These are phyloP conservation scores for Trichoderma sp. DNA, from an alignment of 2,329 filamentous ascomycete species.

Conservation along the genomic window DNA sequence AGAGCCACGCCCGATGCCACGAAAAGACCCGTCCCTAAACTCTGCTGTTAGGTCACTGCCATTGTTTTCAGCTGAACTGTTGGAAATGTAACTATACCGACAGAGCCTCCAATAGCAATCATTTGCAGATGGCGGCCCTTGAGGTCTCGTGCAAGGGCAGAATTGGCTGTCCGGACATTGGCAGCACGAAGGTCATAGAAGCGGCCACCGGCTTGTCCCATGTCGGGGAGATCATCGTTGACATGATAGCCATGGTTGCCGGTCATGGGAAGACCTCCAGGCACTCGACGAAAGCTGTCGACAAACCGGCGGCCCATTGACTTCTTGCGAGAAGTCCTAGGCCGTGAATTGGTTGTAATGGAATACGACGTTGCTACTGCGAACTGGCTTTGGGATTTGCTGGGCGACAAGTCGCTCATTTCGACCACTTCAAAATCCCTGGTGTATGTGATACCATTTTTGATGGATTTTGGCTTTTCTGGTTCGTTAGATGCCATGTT, in stretches of 20 bases:
- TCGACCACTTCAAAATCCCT: conserved; percentile 2
- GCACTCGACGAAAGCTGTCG: conserved; percentile 1
- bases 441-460: conserved; percentile 11
- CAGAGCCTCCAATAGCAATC: conserved; percentile 1
- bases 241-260: conserved; percentile 6
- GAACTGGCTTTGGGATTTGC: not conserved
- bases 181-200: conserved; percentile 4
- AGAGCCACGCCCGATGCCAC: conserved; percentile 3
- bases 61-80: not conserved
- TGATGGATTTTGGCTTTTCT: conserved; percentile 6
- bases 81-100: not conserved
- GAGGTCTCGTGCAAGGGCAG: conserved; percentile 4
- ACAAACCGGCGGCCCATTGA: not conserved
- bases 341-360: not conserved
- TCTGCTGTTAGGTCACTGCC: not conserved
- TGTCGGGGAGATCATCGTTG: conserved; percentile 1
- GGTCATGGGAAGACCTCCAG: conserved; percentile 1
- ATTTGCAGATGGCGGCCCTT: conserved; percentile 4
- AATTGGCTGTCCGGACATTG: conserved; percentile 7
- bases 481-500: not conserved
- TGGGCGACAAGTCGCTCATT: not conserved
- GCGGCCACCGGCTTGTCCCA: not conserved
- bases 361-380: not conserved
- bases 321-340: not conserved
- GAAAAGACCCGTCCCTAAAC: not conserved